phyloP scores from a whole-genome alignment of 2,329 filamentous ascomycete species.

The Colletotrichum eleusines region DNA sequence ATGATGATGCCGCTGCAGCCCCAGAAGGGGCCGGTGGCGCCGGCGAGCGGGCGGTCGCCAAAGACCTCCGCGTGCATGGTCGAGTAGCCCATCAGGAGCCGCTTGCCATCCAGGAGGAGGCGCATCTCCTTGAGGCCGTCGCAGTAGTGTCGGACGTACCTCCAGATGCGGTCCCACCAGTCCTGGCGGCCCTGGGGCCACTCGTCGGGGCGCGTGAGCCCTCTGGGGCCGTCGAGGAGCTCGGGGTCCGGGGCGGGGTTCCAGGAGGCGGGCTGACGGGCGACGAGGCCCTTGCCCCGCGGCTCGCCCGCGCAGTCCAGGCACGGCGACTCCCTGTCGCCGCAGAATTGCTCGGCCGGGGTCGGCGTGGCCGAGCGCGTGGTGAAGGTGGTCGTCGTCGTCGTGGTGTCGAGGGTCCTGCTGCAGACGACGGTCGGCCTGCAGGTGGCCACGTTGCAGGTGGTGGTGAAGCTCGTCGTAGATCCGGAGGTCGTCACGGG shows the following conservation, averaged over 20 bases:
- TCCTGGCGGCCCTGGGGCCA: conserved; percentile 45
- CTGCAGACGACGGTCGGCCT: conserved; percentile 31
- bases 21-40: conserved; percentile 33
- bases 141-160: conserved; percentile 45
- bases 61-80: conserved; percentile 24
- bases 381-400: conserved; percentile 19
- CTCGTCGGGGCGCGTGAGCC: conserved; percentile 1
- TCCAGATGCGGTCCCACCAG: conserved; percentile 55
- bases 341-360: conserved; percentile 1
- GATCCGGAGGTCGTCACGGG: conserved; percentile 9
- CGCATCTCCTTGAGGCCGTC: not conserved
- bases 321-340: conserved; percentile 1
- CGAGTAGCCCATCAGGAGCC: conserved; percentile 11
- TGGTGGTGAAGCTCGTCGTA: conserved; percentile 19
- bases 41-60: not conserved
- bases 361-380: conserved; percentile 1
- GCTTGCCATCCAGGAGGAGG: not conserved
- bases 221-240: not conserved
- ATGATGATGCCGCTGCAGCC: conserved; percentile 35
- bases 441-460: conserved; percentile 27
- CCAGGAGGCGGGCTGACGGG: conserved; percentile 4
- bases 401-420: conserved; percentile 17
- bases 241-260: conserved; percentile 1
- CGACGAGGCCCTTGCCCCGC: not conserved
- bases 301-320: not conserved